phyloP scores from a whole-genome alignment of 768 basidiomycete species.

The Boletus vinaceobasis region DNA sequence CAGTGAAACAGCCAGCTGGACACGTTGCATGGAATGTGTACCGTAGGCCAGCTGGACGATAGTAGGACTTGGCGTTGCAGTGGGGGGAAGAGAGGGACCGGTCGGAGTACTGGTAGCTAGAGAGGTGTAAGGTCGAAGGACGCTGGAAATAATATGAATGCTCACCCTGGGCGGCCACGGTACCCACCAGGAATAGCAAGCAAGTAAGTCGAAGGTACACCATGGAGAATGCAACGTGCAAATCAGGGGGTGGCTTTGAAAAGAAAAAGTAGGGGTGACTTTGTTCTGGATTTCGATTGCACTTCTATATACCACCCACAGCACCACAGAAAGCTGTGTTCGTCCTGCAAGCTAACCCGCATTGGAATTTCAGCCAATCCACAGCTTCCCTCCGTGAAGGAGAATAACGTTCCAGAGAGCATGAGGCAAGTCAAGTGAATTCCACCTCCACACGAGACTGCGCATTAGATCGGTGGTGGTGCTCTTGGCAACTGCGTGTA shows the following conservation, averaged over 20 bases:
- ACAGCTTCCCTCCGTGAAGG: not conserved
- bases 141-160: not conserved
- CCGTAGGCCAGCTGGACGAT: conserved; percentile 4
- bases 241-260: too few relatives aligned
- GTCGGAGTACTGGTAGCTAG: conserved; percentile 4
- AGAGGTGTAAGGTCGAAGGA: not conserved
- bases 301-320: not conserved
- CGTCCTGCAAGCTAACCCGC: not conserved
- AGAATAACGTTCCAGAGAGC: not conserved
- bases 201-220: not conserved
- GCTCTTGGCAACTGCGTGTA: too few relatives aligned
- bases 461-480: not conserved
- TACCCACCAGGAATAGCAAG: not conserved
- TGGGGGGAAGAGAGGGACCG: not conserved
- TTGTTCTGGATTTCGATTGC: not conserved
- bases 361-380: not conserved
- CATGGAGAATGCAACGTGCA: not conserved
- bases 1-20: not conserved
- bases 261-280: not conserved
- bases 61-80: conserved; percentile 6
- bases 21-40: not conserved
- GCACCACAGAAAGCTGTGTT: not conserved
- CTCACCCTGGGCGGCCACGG: conserved; percentile 8
- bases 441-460: not conserved
- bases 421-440: not conserved